Evolutionary conservation across 1,139 yeast species (phyloP), one percentile per base, ranked within the genome.

Genomic region (Yamadazyma membranifaciens): DNA sequence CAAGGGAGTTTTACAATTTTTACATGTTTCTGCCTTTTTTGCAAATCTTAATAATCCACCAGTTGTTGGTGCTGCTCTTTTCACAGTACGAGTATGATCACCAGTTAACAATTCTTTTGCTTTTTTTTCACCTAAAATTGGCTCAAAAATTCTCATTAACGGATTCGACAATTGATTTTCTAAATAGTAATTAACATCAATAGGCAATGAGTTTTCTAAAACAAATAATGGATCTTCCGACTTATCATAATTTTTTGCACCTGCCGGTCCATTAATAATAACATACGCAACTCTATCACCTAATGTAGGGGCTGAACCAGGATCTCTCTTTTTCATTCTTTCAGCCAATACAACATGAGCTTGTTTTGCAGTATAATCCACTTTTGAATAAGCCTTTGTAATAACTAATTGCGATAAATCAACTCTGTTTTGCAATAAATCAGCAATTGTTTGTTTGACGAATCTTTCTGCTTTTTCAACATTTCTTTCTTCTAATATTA

Each of bases 231-330:
- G 99, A 59, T 94, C 98, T 61, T 94, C 99, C 0, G 97, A 89
- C 63, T 94, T 89, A 51, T 91, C 96, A 61, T 91, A 94, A 51
- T 91, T 85, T 59, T 89, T 91, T 44, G 85, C 89, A 48, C 92
- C 86, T 10, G 81, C 76, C 0, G 94, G 84, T 4, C 52, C 52
- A 37, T 87, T 87, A 51, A 87, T 83, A 45, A 94, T 91, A 30
- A 94, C 98, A 60, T 92, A 94, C 2, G 98, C 98, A 32, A 94
- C 98, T 67, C 99, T 87, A 60, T 94, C 99, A 41, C 99, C 99
- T 40, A 92, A 75, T 5, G 91, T 82, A 3, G 98, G 98, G 0
- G 98, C 98, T 5, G 95, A 84, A 24, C 99, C 96, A 0, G 96
- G 92, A 57, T 94, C 98, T 69, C 99, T 84, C 60, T 89, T 89